Evolutionary conservation across 1,139 yeast genomes (phyloP).

Genomic region (Yamadazyma friedrichii): DNA sequence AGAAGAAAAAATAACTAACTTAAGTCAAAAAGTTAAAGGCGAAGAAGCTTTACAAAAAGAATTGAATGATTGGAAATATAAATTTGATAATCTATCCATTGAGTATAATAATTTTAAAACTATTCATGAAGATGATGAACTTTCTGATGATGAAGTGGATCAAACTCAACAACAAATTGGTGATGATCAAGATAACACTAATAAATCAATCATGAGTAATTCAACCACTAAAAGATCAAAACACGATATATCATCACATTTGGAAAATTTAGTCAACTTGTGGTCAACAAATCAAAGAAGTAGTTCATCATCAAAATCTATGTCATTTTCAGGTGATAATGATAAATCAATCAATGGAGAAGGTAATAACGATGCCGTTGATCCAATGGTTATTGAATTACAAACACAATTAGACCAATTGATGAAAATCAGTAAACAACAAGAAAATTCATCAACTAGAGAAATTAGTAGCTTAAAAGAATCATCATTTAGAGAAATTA

Average conservation of each 20-base stretch:
- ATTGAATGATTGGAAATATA: conserved; percentile 46
- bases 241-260: conserved; percentile 38
- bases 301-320: neutral
- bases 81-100: conserved; percentile 41
- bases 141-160: conserved; percentile 27
- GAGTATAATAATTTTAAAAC: conserved; percentile 46
- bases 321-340: conserved; percentile 1
- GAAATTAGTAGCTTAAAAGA: conserved; percentile 31
- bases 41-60: conserved; percentile 48
- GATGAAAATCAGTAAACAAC: conserved; percentile 37
- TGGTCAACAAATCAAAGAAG: conserved; percentile 24
- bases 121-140: conserved; percentile 31
- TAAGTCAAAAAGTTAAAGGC: conserved; percentile 42
- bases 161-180: conserved; percentile 19
- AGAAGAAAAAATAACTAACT: conserved; percentile 42
- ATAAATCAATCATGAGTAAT: conserved; percentile 28
- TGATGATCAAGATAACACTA: conserved; percentile 15
- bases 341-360: conserved; percentile 10
- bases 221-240: conserved; percentile 25
- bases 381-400: conserved; percentile 35
- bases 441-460: conserved; percentile 29
- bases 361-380: conserved; percentile 15
- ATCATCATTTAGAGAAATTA: conserved; percentile 30
- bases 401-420: conserved; percentile 52
- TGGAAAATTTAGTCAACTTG: conserved; percentile 37